Base-by-base conservation (phyloP, 208 protist genomes). In the Acanthamoeba royreba region DNA sequence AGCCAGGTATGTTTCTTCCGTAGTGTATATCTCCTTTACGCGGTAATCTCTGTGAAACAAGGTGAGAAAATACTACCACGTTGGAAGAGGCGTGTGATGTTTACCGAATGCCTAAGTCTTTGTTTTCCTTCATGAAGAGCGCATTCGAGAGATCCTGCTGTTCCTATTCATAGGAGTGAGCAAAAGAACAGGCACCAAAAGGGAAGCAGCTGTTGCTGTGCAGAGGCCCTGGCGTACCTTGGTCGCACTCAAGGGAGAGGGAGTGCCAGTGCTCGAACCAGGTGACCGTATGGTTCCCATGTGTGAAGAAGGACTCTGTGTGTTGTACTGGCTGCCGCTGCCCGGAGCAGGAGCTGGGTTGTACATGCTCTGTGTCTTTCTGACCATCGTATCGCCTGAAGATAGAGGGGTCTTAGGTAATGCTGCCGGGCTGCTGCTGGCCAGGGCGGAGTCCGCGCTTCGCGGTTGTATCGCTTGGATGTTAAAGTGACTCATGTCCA, bases 21-120 rank as follows among this genome's bases (percentile, higher is more conserved):
- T 85, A 31, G 74, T 85, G 74, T 85, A 85, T 17, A 85, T 85
- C 74, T 85, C 74, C 74, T 85, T 85, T 9, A 42, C 74, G 15
- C 74, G 74, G 13, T 53, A 85, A n/a, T 85, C 74, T 31, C 74
- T 45, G 74, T 63, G 55, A 19, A 63, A 63, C 11, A 7, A 0
- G 33, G 0, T 63, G 33, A 7, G 5, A 19, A 25, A 25, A 66
- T 66, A 66, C 25, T 17, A 66, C 4, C n/a, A n/a, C n/a, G n/a
- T n/a, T n/a, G n/a, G 4, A 66, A 66, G 33, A 5, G 55, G 19
- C 13, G 13, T 25, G 49, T 25, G 49, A 9, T 25, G 49, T 19
- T 4, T 38, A 72, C 61, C 61, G 5, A 17, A 72, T 72, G n/a
- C 61, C 61, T 11, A 72, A 35, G 61, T 72, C 61, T 35, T 72